phyloP scores from a whole-genome alignment of 2,329 filamentous ascomycete genomes.

The Colletotrichum sp. region DNA sequence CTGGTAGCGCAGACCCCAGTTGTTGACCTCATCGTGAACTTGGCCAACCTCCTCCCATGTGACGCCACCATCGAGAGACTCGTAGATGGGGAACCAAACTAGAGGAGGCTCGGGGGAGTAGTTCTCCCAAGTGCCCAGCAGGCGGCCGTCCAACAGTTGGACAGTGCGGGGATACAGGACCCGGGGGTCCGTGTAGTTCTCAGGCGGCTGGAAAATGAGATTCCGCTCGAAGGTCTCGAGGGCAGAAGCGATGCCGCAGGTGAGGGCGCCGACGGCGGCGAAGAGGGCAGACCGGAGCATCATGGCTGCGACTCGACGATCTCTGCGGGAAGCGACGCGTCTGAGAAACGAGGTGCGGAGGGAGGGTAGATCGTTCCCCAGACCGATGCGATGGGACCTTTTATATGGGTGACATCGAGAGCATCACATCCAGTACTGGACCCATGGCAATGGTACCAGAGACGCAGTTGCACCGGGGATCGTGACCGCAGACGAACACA shows the following conservation, averaged over 20 bases:
- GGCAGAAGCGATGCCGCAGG: slow-evolving; percentile 12
- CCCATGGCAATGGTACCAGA: not conserved
- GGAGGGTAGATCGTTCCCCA: not conserved
- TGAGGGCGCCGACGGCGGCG: slow-evolving; percentile 4
- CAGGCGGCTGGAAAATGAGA: slow-evolving; percentile 47
- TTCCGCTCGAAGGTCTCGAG: slow-evolving; percentile 28
- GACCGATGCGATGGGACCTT: not conserved
- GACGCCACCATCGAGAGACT: slow-evolving; percentile 56
- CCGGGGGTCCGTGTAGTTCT: slow-evolving; percentile 47
- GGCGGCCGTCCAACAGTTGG: slow-evolving; percentile 49
- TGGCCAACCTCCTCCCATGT: slow-evolving; percentile 69
- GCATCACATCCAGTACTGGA: not conserved
- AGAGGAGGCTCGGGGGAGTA: slow-evolving; percentile 60
- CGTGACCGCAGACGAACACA: not conserved
- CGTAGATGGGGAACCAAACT: slow-evolving; percentile 60
- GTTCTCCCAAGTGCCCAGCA: slow-evolving; percentile 61
- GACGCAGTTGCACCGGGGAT: not conserved
- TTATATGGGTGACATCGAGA: not conserved
- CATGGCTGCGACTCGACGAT: not conserved
- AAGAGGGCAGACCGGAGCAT: slow-evolving; percentile 20
- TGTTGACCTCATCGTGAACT: slow-evolving; percentile 68
- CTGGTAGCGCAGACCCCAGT: slow-evolving; percentile 72
- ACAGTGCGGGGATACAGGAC: slow-evolving; percentile 49
- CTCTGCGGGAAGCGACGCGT: not conserved
- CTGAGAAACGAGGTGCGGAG: not conserved